These are phyloP conservation scores for Nephelium lappaceum DNA, from an alignment of 345 rosid species.

Conservation along the genomic window DNA sequence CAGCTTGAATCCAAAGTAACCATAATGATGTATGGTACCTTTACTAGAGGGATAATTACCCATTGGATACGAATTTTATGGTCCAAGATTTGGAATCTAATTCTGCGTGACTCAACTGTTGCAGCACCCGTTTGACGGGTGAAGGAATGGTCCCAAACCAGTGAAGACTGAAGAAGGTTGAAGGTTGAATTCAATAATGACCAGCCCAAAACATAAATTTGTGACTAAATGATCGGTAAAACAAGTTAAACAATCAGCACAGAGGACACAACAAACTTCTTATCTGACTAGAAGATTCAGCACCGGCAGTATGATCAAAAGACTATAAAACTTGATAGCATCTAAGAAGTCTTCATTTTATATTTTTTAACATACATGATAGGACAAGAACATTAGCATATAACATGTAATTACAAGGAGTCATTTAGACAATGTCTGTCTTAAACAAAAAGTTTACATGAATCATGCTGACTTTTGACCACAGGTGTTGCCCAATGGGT, in stretches of 20 bases:
- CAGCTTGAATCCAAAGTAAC: background rate
- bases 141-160: background rate
- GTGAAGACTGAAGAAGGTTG: background rate
- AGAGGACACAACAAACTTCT: background rate
- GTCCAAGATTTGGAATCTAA: background rate
- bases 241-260: slow-evolving; percentile 1
- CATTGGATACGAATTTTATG: background rate
- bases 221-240: background rate
- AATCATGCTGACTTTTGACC: background rate
- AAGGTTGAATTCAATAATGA: background rate
- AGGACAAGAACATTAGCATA: background rate
- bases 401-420: background rate
- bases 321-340: background rate
- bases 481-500: background rate
- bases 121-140: background rate
- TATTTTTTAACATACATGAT: background rate
- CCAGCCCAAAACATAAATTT: background rate
- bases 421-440: background rate
- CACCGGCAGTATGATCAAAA: background rate
- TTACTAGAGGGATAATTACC: background rate
- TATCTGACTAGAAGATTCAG: background rate
- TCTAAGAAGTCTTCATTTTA: background rate
- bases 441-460: background rate
- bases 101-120: background rate
- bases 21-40: background rate